These are phyloP conservation scores for Heliamphora exappendiculata DNA, from an alignment of 148 eudicot species.

Conservation along the genomic window DNA sequence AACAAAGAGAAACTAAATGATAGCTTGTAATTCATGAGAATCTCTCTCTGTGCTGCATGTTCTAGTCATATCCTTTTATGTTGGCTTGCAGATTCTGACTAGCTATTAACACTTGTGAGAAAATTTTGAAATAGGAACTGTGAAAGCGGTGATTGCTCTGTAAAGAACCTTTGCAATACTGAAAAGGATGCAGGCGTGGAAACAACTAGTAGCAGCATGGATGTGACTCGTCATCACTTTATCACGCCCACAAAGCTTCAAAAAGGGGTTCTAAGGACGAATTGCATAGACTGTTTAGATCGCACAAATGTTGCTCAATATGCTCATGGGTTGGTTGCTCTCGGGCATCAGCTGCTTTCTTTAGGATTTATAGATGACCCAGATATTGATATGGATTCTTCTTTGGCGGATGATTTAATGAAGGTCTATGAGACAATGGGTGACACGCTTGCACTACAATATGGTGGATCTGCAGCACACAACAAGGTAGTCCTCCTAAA, in stretches of 20 bases:
- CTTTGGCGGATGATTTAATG: conserved; percentile 72
- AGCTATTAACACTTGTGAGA: not conserved
- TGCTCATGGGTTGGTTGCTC: conserved; percentile 84
- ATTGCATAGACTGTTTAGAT: conserved; percentile 94
- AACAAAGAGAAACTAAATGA: not conserved
- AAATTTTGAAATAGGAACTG: conserved; percentile 12
- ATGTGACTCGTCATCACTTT: no score
- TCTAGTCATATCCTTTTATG: not conserved
- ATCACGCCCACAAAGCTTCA: conserved; percentile 49
- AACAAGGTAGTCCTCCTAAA: conserved; percentile 52
- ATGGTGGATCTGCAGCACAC: conserved; percentile 96
- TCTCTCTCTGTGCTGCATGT: not conserved
- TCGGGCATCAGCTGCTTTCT: conserved; percentile 70
- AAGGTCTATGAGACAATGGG: conserved; percentile 85
- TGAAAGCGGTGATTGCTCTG: conserved; percentile 30
- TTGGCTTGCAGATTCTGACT: not conserved
- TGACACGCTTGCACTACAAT: conserved; percentile 89
- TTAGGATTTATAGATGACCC: conserved; percentile 49
- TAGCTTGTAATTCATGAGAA: not conserved
- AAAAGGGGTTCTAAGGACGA: conserved; percentile 78
- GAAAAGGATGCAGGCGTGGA: no score
- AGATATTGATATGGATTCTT: conserved; percentile 65
- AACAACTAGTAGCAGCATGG: no score
- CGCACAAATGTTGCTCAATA: conserved; percentile 92
- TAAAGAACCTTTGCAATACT: conserved; percentile 15